A percentile compares a stretch with the other conserved stretches of the same genome.
Evolutionary conservation across 2,329 filamentous ascomycete species (phyloP).

Genomic region (Arthrobotrys entomopaga): DNA sequence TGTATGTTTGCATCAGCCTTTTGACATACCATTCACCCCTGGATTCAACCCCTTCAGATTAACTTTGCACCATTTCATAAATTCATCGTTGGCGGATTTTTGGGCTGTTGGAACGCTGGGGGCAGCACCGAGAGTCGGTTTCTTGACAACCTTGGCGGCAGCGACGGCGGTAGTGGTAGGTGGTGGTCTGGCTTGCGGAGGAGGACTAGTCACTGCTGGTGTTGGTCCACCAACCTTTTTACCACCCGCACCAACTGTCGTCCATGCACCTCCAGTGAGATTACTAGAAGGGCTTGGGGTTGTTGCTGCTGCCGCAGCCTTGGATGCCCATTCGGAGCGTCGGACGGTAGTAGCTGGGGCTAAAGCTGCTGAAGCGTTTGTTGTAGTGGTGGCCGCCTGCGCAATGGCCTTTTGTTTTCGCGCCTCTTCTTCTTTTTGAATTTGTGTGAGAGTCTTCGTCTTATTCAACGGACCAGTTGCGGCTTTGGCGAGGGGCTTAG

Average conservation of each 20-base stretch:
- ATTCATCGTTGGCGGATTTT: constrained; percentile 80
- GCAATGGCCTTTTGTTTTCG: constrained; percentile 80
- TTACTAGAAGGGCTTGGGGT: constrained; percentile 63
- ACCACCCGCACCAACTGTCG: constrained; percentile 91
- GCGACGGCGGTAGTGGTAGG: background rate
- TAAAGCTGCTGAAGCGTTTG: constrained; percentile 61
- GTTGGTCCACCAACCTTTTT: constrained; percentile 78
- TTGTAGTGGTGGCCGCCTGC: constrained; percentile 63
- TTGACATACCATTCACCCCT: constrained; percentile 72
- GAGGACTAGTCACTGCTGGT: constrained; percentile 65
- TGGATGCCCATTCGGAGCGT: constrained; percentile 92
- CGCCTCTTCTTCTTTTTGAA: constrained; percentile 93
- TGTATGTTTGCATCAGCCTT: background rate
- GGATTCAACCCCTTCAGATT: constrained; percentile 80
- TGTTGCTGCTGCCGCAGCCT: constrained; percentile 65
- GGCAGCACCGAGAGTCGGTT: constrained; percentile 62
- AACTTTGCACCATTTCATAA: constrained; percentile 88
- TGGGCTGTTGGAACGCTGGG: constrained; percentile 66
- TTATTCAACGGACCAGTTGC: constrained; percentile 67
- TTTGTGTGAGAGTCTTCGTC: constrained; percentile 87
- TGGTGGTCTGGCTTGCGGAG: constrained; percentile 62
- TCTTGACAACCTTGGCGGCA: constrained; percentile 51
- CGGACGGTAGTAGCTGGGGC: constrained; percentile 67
- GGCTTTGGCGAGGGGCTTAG: constrained; percentile 69
- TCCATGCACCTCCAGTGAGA: constrained; percentile 75